Conservation (phyloP, 495 filamentous ascomycete genomes). For the Xylaria longipes region DNA sequence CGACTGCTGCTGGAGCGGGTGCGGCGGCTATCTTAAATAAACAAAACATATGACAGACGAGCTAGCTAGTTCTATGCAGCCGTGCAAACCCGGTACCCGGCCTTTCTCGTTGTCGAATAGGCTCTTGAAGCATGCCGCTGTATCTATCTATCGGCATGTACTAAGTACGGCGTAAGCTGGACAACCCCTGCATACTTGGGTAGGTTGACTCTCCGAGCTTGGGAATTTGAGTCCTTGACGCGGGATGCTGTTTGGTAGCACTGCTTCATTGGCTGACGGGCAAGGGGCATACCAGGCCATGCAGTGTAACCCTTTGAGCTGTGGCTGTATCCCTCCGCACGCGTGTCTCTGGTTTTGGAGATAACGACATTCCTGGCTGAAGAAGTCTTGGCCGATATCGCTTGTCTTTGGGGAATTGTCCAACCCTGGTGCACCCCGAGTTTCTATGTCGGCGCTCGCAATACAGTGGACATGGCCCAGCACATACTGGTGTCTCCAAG, state of each 20-base stretch:
- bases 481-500: background rate
- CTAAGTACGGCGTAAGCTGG: background rate
- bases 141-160: slow-evolving; percentile 11
- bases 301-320: slow-evolving; percentile 14
- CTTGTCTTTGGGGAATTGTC: background rate
- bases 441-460: background rate
- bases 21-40: background rate
- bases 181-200: background rate
- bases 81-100: background rate
- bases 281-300: slow-evolving; percentile 2
- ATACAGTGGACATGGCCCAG: background rate
- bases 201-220: background rate
- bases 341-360: slow-evolving; percentile 2
- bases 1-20: background rate
- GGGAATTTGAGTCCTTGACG: slow-evolving; percentile 5
- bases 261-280: background rate
- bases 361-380: slow-evolving; percentile 6
- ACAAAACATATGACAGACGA: background rate
- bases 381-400: slow-evolving; percentile 18
- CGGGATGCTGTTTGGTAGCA: background rate
- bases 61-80: background rate
- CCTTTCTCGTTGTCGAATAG: background rate
- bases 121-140: background rate
- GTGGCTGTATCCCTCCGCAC: background rate
- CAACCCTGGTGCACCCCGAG: background rate